Evolutionary conservation across 2,329 filamentous ascomycete species (phyloP).

Genomic region (Fusarium sp.): DNA sequence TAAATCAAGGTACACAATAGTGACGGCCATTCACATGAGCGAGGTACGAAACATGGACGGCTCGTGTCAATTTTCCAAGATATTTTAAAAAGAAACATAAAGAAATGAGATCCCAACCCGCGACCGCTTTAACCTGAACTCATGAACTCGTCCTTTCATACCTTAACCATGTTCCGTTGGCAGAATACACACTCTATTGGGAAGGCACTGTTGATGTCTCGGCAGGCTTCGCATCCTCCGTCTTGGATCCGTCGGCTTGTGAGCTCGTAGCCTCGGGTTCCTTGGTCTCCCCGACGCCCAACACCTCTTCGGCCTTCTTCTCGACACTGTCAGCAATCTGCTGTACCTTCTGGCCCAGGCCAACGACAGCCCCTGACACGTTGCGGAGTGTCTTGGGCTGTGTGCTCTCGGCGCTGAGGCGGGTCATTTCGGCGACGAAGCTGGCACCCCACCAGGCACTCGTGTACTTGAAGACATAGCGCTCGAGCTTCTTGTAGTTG

Average conservation of each 20-base stretch:
- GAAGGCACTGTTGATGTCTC: constrained; percentile 9
- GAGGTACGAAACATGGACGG: not conserved
- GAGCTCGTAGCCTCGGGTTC: constrained; percentile 16
- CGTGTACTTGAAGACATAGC: constrained; percentile 97
- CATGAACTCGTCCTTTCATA: constrained; percentile 38
- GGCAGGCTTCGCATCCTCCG: constrained; percentile 7
- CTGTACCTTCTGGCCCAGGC: constrained; percentile 44
- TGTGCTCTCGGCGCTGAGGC: constrained; percentile 53
- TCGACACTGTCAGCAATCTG: constrained; percentile 31
- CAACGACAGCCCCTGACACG: constrained; percentile 51
- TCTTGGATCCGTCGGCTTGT: constrained; percentile 14
- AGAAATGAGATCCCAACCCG: constrained; percentile 31
- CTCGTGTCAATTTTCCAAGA: constrained; percentile 13
- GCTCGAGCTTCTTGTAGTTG: constrained; percentile 91
- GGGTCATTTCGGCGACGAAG: constrained; percentile 84
- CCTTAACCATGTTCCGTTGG: constrained; percentile 18
- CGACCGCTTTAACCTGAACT: constrained; percentile 39
- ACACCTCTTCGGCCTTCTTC: constrained; percentile 33
- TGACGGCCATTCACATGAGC: not conserved
- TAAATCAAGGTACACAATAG: not conserved
- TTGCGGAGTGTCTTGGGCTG: constrained; percentile 54
- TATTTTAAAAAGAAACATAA: constrained; percentile 24
- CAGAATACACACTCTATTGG: constrained; percentile 27
- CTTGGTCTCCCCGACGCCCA: constrained; percentile 31
- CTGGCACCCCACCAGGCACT: constrained; percentile 96